Base-by-base conservation (phyloP, 176 grass and related monocot genomes). In the Zea luxurians region DNA sequence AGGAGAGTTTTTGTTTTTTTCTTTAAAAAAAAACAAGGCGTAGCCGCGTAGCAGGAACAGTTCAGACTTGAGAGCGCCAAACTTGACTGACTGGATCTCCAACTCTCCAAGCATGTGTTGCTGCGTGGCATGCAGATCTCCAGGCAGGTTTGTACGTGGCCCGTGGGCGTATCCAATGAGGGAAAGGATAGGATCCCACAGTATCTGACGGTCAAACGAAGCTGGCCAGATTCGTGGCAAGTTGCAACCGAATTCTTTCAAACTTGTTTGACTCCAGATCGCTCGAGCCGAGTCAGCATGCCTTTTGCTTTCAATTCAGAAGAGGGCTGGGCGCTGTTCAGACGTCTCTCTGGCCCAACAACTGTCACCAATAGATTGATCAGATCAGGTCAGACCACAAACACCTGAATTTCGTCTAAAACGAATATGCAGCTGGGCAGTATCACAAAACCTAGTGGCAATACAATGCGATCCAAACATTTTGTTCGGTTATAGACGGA, bases 181-280 rank as follows among this genome's bases (percentile, higher is more conserved):
- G 45, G 50, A 48, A 69, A 65, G 82, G 64, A 46, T 70, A 43
- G 21, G 44, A 27, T 27, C 27, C 27, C 27, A 27, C 27, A 70
- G 21, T 21, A 72, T 84, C 86, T 18, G 7, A 13, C 37, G 72
- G 87, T 81, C 77, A 89, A 89, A 89, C 82, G 47, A 84, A 81
- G 87, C 77, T 27, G 63, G 66, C 65, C 16, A 18, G 77, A 75
- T 71, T 45, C 72, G 34, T 49, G 52, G 74, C 83, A 27, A 67
- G 10, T 10, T 66, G 62, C 37, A 17, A 69, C 18, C 11, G 13
- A 48, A 88, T 7, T 12, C 35, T 57, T 84, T 84, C 71, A 77
- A 80, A 84, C 82, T 81, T 66, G 37, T 71, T 80, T 89, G 77
- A 84, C 82, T 60, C 70, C 20, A 54, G 73, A 10, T 17, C 6